Evolutionary conservation across 192 early-diverging fungal genomes (phyloP).

Genomic region (Coemansia reversa): DNA sequence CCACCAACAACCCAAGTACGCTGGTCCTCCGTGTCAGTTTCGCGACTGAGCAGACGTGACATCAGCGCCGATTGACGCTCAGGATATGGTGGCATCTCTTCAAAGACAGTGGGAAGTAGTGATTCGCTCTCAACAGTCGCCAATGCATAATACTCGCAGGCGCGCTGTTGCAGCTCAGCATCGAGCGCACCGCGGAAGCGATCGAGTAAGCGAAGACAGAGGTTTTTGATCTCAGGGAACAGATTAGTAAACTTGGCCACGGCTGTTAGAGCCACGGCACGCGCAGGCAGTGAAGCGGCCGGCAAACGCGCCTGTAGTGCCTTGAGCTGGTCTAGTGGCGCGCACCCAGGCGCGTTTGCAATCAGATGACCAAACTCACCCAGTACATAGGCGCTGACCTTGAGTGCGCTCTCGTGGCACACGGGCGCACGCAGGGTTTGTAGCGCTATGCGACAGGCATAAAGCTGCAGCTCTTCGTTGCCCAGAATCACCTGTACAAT

Average conservation of each 20-base stretch:
- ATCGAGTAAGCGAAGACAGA: constrained; percentile 82
- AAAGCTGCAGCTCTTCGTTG: constrained; percentile 93
- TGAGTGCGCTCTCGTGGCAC: constrained; percentile 94
- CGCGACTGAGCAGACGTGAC: constrained; percentile 77
- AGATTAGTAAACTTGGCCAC: constrained; percentile 96
- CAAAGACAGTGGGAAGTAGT: constrained; percentile 88
- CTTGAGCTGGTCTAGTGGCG: constrained; percentile 93
- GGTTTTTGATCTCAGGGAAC: constrained; percentile 95
- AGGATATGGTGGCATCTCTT: constrained; percentile 98
- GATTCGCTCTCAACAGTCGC: constrained; percentile 81
- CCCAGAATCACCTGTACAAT: constrained; percentile 96
- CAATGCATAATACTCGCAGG: constrained; percentile 93
- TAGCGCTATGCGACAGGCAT: constrained; percentile 83
- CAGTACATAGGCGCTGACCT: constrained; percentile 94
- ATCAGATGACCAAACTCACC: constrained; percentile 98
- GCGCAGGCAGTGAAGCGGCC: constrained; percentile 72
- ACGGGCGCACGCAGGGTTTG: constrained; percentile 81
- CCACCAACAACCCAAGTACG: constrained; percentile 93
- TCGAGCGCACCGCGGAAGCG: constrained; percentile 87
- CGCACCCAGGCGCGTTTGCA: constrained; percentile 78
- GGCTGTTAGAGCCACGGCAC: constrained; percentile 84
- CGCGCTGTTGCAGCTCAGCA: constrained; percentile 95
- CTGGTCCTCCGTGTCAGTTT: constrained; percentile 91
- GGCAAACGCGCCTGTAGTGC: constrained; percentile 90
- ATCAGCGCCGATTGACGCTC: constrained; percentile 91